phyloP scores from a whole-genome alignment of 2,329 filamentous ascomycete species.

The Talaromyces atroroseus region DNA sequence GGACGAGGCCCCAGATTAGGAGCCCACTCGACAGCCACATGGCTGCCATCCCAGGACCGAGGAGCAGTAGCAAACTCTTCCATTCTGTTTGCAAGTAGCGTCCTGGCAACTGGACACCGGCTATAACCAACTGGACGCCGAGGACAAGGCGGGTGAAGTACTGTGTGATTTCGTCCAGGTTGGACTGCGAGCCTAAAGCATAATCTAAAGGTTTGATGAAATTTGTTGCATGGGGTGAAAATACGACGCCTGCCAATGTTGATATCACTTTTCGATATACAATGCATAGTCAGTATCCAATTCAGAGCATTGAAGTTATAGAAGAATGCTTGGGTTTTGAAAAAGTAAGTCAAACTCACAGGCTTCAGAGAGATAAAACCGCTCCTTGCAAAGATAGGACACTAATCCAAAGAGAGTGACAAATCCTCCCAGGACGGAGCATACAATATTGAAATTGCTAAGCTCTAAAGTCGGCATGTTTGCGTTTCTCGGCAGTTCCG shows the following conservation, averaged over 20 bases:
- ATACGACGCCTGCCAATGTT: constrained; percentile 68
- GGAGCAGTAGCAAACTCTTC: constrained; percentile 66
- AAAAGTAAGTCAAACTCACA: constrained; percentile 49
- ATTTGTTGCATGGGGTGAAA: constrained; percentile 73
- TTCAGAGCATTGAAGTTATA: background rate
- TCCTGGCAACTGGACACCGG: constrained; percentile 79
- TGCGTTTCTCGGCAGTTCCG: constrained; percentile 2
- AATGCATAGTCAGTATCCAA: background rate
- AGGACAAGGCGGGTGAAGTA: constrained; percentile 83
- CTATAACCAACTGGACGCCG: constrained; percentile 82
- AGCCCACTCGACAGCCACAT: constrained; percentile 87
- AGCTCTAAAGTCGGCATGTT: constrained; percentile 58
- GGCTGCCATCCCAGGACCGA: constrained; percentile 75
- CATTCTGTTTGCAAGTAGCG: constrained; percentile 75
- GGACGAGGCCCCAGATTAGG: constrained; percentile 70
- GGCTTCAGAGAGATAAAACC: constrained; percentile 85
- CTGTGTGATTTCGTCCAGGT: constrained; percentile 68
- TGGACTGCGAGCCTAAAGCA: constrained; percentile 51
- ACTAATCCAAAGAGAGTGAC: constrained; percentile 86
- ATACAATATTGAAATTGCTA: constrained; percentile 78
- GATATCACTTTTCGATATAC: constrained; percentile 62
- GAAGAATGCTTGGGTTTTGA: background rate
- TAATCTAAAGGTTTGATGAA: constrained; percentile 72
- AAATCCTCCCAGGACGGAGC: constrained; percentile 77
- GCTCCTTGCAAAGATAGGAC: constrained; percentile 83